A percentile compares a stretch with the other conserved stretches of the same genome.
Conservation (phyloP, 495 filamentous ascomycete genomes). For the Annulohypoxylon maeteangense region DNA sequence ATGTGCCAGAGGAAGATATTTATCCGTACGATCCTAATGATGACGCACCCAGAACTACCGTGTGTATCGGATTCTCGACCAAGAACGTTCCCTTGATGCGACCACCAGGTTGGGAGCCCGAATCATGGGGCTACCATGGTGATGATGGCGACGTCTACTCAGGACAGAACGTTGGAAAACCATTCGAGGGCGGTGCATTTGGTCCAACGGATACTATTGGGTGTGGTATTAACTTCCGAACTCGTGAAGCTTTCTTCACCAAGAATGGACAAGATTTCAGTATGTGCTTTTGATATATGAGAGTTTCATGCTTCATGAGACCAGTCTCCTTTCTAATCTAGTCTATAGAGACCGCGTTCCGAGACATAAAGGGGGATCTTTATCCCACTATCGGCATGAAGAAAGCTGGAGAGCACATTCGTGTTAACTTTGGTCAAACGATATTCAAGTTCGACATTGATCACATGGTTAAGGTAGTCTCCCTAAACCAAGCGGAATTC, state of each 20-base stretch:
- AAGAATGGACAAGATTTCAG: constrained; percentile 79
- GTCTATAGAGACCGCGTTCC: constrained; percentile 77
- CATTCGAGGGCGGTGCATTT: constrained; percentile 77
- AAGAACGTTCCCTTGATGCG: constrained; percentile 78
- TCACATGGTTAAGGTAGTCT: constrained; percentile 78
- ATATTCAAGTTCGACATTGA: constrained; percentile 96
- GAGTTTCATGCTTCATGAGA: neutral
- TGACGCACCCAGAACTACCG: constrained; percentile 65
- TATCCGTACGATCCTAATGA: constrained; percentile 36
- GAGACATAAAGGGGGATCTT: constrained; percentile 75
- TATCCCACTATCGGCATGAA: constrained; percentile 97
- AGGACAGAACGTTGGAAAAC: constrained; percentile 75
- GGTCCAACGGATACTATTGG: constrained; percentile 81
- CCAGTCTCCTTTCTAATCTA: constrained; percentile 4
- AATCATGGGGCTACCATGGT: constrained; percentile 97
- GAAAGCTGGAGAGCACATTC: constrained; percentile 82
- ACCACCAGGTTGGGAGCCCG: constrained; percentile 93
- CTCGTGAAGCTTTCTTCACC: constrained; percentile 89
- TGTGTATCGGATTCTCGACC: constrained; percentile 88
- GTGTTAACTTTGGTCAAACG: constrained; percentile 90
- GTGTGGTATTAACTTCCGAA: constrained; percentile 93
- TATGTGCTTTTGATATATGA: constrained; percentile 65
- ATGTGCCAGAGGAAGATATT: constrained; percentile 50
- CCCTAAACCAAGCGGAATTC: neutral
- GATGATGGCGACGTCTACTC: constrained; percentile 93